Percentiles rank a stretch among this genome's conserved stretches.
These are phyloP conservation scores for Arctium lappa DNA, from an alignment of 129 eudicot genomes.

Conservation along the genomic window DNA sequence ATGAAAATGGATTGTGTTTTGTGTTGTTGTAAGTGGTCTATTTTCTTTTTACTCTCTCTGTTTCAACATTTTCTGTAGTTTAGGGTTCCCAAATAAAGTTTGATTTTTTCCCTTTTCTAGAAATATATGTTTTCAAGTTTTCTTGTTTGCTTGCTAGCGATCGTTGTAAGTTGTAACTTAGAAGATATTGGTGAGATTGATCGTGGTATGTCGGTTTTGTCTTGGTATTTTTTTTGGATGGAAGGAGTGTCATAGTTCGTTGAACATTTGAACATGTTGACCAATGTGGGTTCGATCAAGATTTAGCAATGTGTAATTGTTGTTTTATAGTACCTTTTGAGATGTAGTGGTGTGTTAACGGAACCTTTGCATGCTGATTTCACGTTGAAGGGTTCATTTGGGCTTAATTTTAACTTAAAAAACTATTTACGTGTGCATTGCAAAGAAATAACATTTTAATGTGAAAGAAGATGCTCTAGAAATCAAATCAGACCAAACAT, in stretches of 20 bases:
- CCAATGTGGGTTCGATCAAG: neutral
- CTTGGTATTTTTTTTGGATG: neutral
- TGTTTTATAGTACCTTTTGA: neutral
- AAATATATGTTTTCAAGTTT: neutral
- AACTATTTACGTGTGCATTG: neutral
- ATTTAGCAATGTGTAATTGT: slow-evolving; percentile 12
- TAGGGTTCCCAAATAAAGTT: neutral
- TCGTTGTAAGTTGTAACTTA: neutral
- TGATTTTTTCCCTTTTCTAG: neutral
- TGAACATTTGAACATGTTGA: neutral
- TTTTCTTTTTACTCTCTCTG: too few relatives aligned
- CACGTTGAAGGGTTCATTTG: neutral
- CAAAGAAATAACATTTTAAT: neutral
- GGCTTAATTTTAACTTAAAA: neutral
- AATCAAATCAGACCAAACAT: too few relatives aligned
- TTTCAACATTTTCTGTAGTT: neutral
- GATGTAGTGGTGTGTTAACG: neutral
- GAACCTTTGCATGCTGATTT: neutral
- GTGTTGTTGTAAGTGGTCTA: too few relatives aligned
- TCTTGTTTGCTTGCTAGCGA: neutral
- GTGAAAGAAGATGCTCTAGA: neutral
- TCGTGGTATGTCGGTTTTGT: neutral
- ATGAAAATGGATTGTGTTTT: too few relatives aligned
- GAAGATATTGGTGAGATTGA: neutral
- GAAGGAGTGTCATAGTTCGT: neutral